phyloP scores from a whole-genome alignment of 352 stramenopile species.

The Phytophthora agathidicida region DNA sequence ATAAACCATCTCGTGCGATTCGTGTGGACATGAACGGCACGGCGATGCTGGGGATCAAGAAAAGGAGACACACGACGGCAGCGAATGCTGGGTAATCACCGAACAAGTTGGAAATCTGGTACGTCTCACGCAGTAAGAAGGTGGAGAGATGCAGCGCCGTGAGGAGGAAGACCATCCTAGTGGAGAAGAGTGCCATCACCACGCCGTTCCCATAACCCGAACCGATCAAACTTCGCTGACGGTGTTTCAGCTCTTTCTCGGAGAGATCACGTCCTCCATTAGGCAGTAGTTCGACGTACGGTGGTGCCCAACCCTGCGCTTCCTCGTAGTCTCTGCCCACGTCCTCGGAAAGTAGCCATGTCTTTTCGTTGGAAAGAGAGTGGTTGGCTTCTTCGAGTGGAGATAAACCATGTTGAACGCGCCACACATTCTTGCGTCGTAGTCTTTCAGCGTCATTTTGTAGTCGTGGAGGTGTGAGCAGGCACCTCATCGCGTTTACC shows the following conservation, averaged over 20 bases:
- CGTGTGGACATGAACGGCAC: slow-evolving; percentile 69
- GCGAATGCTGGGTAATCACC: slow-evolving; percentile 19
- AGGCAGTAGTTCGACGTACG: slow-evolving; percentile 56
- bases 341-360: slow-evolving; percentile 40
- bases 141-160: slow-evolving; percentile 70
- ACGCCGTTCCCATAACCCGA: slow-evolving; percentile 57
- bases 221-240: slow-evolving; percentile 50
- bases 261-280: slow-evolving; percentile 40
- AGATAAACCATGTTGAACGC: slow-evolving; percentile 45
- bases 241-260: slow-evolving; percentile 44
- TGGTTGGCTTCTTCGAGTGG: slow-evolving; percentile 9
- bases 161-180: slow-evolving; percentile 73
- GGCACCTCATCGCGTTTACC: slow-evolving; percentile 53
- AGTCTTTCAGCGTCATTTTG: slow-evolving; percentile 67
- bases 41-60: slow-evolving; percentile 59
- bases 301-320: slow-evolving; percentile 32
- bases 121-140: slow-evolving; percentile 61
- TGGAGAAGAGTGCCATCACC: slow-evolving; percentile 66
- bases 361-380: slow-evolving; percentile 47
- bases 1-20: slow-evolving; percentile 70
- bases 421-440: slow-evolving; percentile 60
- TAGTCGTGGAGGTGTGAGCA: slow-evolving; percentile 60
- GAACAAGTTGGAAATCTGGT: slow-evolving; percentile 43
- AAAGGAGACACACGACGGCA: slow-evolving; percentile 47
- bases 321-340: slow-evolving; percentile 40